Base-by-base conservation (phyloP, 2,329 filamentous ascomycete genomes). In the Amesomyces nigricolor region DNA sequence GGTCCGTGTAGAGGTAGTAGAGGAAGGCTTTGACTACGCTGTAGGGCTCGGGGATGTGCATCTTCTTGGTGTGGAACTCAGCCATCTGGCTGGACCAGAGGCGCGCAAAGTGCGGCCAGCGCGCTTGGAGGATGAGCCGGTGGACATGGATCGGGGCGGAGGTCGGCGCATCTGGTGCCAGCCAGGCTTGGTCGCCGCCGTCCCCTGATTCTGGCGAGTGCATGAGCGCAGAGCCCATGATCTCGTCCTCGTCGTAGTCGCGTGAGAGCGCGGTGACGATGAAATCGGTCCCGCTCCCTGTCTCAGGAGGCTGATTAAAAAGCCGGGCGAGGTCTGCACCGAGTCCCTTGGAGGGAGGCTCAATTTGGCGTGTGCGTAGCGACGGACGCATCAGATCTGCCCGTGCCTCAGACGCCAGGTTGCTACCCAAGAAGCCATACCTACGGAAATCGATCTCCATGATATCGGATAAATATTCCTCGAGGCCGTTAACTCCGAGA, bases 11-110 rank as follows among this genome's bases (percentile, higher is more conserved):
- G 1, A 99, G 81, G 67, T 96, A 99, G 72, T 94, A 92, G 29
- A 99, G 78, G 67, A 99, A 99, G 0, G 92, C 90, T 63, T 89
- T 91, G 46, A 99, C 94, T 0, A 96, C 91, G 1, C 85, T 86
- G 71, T 96, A 97, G 0, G 92, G 91, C 67, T 99, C 95, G 0
- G 94, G 92, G 44, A 99, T 96, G 72, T 99, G 92, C 87, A 99
- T 94, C 71, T 89, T 91, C 66, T 94, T 94, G 14, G 90, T 94
- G 68, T 99, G 94, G 66, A 95, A 99, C 69, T 99, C 94, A 11
- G 88, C 86, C 94, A 99, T 99, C 67, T 96, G 91, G 4, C 92
- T 85, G 50, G 87, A 86, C 75, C 95, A 97, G 2, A 99, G 77
- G 14, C 94, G 87, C 40, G 88, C 85, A 73, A 99, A 99, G 71